Percentiles rank a stretch among this genome's conserved stretches.
Conservation (phyloP, 352 stramenopile genomes). For the Phytopythium delawarense region DNA sequence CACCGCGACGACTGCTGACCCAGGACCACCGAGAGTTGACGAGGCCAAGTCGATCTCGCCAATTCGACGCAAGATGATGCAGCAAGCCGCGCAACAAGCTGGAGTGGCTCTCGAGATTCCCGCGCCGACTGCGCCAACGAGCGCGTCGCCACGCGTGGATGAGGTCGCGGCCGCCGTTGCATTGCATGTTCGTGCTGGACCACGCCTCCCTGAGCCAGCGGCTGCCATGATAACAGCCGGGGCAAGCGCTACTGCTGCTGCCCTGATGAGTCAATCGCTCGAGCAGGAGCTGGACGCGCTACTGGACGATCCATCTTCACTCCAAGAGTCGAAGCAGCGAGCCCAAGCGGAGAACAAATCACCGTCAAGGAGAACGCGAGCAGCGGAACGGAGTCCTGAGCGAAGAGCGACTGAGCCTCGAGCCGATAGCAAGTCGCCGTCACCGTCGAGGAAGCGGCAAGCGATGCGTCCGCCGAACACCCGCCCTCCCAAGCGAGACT, state of each 20-base stretch:
- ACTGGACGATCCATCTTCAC: not conserved
- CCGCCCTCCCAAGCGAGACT: not conserved
- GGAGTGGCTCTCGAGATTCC: conserved; percentile 9
- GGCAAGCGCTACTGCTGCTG: not conserved
- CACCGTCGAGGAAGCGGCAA: not conserved
- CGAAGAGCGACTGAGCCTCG: not conserved
- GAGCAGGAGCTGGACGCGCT: conserved; percentile 4
- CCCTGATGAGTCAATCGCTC: not conserved
- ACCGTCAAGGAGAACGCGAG: not conserved
- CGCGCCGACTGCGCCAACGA: conserved; percentile 7
- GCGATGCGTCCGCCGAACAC: not conserved
- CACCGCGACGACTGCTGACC: not conserved
- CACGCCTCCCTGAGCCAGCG: not conserved
- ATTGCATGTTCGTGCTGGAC: not conserved
- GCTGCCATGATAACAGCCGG: not conserved
- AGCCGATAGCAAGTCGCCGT: not conserved
- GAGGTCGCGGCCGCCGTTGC: conserved; percentile 26
- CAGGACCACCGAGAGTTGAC: conserved; percentile 3
- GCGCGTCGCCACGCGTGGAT: conserved; percentile 38
- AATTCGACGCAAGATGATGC: conserved; percentile 46
- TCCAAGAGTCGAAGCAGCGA: not conserved
- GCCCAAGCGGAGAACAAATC: not conserved
- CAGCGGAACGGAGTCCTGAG: not conserved
- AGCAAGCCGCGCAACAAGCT: conserved; percentile 14
- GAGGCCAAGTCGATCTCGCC: conserved; percentile 25